These are phyloP conservation scores for Calocybe cyanea DNA, from an alignment of 768 basidiomycete species.

Conservation along the genomic window DNA sequence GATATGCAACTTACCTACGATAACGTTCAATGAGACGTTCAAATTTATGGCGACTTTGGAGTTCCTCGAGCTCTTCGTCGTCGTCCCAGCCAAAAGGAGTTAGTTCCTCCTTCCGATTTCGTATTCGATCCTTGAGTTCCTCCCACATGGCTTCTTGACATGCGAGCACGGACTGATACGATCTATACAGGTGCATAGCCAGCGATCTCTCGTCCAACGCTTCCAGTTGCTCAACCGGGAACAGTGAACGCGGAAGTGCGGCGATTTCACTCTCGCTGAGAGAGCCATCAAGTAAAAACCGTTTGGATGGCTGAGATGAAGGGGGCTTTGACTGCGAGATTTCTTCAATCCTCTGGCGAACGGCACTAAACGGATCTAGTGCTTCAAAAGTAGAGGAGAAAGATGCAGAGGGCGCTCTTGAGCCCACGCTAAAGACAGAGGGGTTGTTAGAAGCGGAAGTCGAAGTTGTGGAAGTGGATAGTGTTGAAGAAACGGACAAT, in stretches of 20 bases:
- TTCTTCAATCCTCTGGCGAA: constrained; percentile 8
- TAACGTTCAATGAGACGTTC: constrained; percentile 58
- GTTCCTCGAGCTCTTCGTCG: constrained; percentile 56
- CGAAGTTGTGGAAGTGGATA: constrained; percentile 37
- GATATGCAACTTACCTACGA: constrained; percentile 37
- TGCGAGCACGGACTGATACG: constrained; percentile 58
- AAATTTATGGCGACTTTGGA: constrained; percentile 54
- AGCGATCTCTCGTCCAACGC: constrained; percentile 55
- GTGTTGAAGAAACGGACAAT: constrained; percentile 49
- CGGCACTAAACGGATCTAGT: constrained; percentile 15
- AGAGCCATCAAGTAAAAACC: constrained; percentile 45
- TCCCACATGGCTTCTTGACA: constrained; percentile 80
- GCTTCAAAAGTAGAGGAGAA: constrained; percentile 26
- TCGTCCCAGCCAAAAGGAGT: constrained; percentile 67
- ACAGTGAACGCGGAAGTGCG: constrained; percentile 30
- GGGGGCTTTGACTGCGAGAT: constrained; percentile 13
- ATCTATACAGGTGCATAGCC: constrained; percentile 67
- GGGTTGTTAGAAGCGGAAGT: constrained; percentile 22
- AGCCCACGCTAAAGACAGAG: constrained; percentile 21
- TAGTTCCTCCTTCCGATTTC: constrained; percentile 52
- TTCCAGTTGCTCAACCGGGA: constrained; percentile 39
- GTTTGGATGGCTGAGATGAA: constrained; percentile 25
- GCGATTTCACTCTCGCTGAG: constrained; percentile 38
- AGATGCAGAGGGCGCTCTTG: constrained; percentile 29
- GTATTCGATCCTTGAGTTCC: constrained; percentile 58